Evolutionary conservation across 345 rosid genomes (phyloP), one percentile per base, ranked within the genome.

Genomic region (Rhodomyrtus tomentosa): DNA sequence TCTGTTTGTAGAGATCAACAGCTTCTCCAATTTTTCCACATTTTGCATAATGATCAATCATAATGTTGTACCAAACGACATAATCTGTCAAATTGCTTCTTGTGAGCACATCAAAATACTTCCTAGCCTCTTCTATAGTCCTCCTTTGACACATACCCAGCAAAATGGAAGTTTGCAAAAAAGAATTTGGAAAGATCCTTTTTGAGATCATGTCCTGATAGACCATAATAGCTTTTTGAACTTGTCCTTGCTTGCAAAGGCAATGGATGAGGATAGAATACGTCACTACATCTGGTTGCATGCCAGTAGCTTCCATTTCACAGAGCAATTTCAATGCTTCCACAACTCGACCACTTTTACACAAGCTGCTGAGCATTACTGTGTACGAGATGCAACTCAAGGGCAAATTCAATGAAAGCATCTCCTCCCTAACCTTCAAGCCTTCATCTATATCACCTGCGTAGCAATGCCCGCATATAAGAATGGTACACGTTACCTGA

Each of bases 211-310:
- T 92, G 84, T 92, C 89, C 27, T 82, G 62, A 84, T 88, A 94
- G 25, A 95, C 90, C 83, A 85, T 84, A 84, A 91, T 89, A 87
- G 95, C 98, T 83, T 84, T 82, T 38, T 89, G 86, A 51, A 93
- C 84, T 83, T 94, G 87, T 85, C 95, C 96, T 90, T 91, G 88
- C 90, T 90, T 94, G 89, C 98, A 95, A 51, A 95, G 91, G 21
- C 93, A 93, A 86, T 88, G 94, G 87, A 95, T 90, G 87, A 94
- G 93, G 79, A 93, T 87, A 40, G 96, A 93, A 83, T 95, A 95
- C 45, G 91, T 90, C 82, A 94, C 87, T 40, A 92, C 88, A 82
- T 94, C 96, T 72, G 91, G 92, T 55, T 87, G 84, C 74, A 92
- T 81, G 74, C 92, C 93, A 84, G 74, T 83, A 73, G 88, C 91